phyloP scores from a whole-genome alignment of 768 basidiomycete genomes.

The Strobilomyces confusus region DNA sequence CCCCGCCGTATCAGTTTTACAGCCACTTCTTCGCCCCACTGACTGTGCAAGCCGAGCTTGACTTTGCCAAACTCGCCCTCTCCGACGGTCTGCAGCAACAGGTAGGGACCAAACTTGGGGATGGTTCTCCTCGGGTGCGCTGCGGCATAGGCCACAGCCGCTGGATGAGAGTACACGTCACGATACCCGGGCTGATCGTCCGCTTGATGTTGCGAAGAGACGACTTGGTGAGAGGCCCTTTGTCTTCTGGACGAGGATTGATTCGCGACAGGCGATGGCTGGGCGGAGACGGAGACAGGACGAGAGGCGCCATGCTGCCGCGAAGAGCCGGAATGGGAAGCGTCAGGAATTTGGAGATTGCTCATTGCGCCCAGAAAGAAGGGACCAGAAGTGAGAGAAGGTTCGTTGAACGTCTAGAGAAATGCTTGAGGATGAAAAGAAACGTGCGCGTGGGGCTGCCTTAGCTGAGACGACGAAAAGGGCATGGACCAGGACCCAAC shows the following conservation, averaged over 20 bases:
- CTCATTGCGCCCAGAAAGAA: conserved; percentile 20
- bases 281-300: conserved; percentile 58
- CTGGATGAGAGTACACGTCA: conserved; percentile 82
- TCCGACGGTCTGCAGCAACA: conserved; percentile 92
- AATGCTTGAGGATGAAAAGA: conserved; percentile 19
- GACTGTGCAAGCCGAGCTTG: conserved; percentile 90
- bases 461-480: conserved; percentile 18
- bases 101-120: conserved; percentile 92
- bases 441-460: conserved; percentile 17
- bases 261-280: conserved; percentile 44
- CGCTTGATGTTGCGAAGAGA: conserved; percentile 44
- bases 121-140: conserved; percentile 84
- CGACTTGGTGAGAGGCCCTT: conserved; percentile 70
- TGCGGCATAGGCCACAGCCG: conserved; percentile 75
- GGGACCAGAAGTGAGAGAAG: not conserved
- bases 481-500: not conserved
- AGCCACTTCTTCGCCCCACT: conserved; percentile 97
- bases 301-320: conserved; percentile 39
- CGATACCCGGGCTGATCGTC: conserved; percentile 51
- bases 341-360: conserved; percentile 44
- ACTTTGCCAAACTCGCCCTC: conserved; percentile 99
- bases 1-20: conserved; percentile 95
- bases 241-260: conserved; percentile 49
- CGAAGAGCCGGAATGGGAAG: conserved; percentile 42
- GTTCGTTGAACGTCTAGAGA: not conserved